Evolutionary conservation across 2,329 filamentous ascomycete species (phyloP).

Genomic region (Xylaria digitata): DNA sequence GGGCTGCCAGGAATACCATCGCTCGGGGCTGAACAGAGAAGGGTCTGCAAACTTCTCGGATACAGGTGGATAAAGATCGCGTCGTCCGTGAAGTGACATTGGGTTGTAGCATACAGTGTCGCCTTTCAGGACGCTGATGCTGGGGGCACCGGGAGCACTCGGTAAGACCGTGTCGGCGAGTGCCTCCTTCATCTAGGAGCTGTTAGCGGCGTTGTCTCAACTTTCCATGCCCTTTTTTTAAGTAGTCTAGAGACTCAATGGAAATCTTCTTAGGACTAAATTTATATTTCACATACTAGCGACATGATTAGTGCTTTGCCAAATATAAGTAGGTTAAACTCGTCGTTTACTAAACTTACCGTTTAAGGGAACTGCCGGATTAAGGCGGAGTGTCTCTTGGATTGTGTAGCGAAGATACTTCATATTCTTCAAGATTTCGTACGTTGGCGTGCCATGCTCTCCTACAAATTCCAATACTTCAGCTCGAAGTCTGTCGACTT

Average conservation of each 20-base stretch:
- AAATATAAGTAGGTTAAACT: background rate
- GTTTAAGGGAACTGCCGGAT: slow-evolving; percentile 60
- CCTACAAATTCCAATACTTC: slow-evolving; percentile 70
- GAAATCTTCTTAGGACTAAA: background rate
- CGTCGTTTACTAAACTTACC: slow-evolving; percentile 22
- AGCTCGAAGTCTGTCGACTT: slow-evolving; percentile 67
- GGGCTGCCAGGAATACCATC: slow-evolving; percentile 53
- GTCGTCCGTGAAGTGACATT: slow-evolving; percentile 34
- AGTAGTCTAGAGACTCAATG: no score
- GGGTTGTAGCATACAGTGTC: slow-evolving; percentile 35
- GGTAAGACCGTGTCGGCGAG: slow-evolving; percentile 55
- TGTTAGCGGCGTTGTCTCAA: slow-evolving; percentile 10
- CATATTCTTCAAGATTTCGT: slow-evolving; percentile 75
- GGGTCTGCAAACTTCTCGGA: slow-evolving; percentile 40
- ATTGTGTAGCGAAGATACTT: slow-evolving; percentile 64
- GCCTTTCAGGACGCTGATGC: slow-evolving; percentile 37
- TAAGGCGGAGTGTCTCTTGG: slow-evolving; percentile 54
- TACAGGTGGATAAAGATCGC: slow-evolving; percentile 38
- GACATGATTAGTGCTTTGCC: slow-evolving; percentile 5
- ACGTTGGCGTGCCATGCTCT: slow-evolving; percentile 60
- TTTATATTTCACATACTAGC: slow-evolving; percentile 25
- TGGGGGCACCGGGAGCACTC: slow-evolving; percentile 26
- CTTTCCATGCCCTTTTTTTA: background rate
- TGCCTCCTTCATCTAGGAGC: slow-evolving; percentile 49
- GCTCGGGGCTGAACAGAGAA: slow-evolving; percentile 39